Evolutionary conservation across 768 basidiomycete genomes (phyloP).

Genomic region (Xerocomellus amylosporus): DNA sequence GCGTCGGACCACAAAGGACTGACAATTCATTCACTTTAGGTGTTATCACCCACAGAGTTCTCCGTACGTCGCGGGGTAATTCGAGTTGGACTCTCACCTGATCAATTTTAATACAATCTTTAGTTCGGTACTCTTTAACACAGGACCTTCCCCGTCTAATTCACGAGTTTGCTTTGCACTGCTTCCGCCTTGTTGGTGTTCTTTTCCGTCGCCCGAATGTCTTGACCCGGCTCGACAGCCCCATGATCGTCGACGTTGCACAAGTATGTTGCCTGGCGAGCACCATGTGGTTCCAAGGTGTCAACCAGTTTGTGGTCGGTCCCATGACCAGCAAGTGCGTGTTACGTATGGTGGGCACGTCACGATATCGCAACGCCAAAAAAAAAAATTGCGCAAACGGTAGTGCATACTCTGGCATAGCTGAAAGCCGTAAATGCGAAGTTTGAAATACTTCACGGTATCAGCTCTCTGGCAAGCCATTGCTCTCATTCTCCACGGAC

Average conservation of each 20-base stretch:
- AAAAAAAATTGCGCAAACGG: no score
- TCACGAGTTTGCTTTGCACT: constrained; percentile 54
- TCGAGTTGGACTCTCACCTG: not conserved
- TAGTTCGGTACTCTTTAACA: constrained; percentile 73
- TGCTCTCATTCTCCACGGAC: constrained; percentile 62
- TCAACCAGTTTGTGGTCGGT: constrained; percentile 69
- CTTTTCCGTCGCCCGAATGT: constrained; percentile 57
- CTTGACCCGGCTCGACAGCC: constrained; percentile 43
- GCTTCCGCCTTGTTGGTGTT: constrained; percentile 52
- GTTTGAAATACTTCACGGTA: constrained; percentile 66
- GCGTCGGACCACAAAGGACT: not conserved
- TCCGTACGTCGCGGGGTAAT: constrained; percentile 42
- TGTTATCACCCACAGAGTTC: constrained; percentile 55
- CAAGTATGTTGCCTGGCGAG: constrained; percentile 57
- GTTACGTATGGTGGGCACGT: not conserved
- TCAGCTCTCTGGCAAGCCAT: constrained; percentile 67
- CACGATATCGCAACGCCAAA: constrained; percentile 70
- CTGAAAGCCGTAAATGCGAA: constrained; percentile 60
- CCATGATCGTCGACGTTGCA: constrained; percentile 56
- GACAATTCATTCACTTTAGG: constrained; percentile 34
- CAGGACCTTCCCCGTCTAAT: constrained; percentile 73
- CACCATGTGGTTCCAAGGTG: constrained; percentile 45
- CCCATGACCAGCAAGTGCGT: constrained; percentile 68
- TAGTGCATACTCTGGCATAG: constrained; percentile 34
- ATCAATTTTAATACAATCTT: not conserved